phyloP scores from a whole-genome alignment of 768 basidiomycete species.

The Trametes cubensis region DNA sequence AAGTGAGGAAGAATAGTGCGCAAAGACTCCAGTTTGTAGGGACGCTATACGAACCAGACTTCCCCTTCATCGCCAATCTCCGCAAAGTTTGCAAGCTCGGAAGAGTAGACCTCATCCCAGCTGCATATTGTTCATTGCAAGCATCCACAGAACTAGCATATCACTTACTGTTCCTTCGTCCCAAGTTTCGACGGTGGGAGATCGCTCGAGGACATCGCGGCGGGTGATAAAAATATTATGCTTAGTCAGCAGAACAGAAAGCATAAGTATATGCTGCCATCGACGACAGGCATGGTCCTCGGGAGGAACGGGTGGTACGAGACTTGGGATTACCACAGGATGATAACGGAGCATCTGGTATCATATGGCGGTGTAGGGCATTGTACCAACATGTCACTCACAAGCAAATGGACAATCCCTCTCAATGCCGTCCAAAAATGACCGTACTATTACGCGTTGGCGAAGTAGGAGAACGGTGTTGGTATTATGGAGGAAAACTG shows the following conservation, averaged over 20 bases:
- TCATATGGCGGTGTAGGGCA: no score
- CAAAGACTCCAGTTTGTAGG: background rate
- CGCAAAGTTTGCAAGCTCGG: slow-evolving; percentile 70
- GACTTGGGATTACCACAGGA: no score
- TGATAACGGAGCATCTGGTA: no score
- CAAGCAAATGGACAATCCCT: no score
- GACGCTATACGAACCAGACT: slow-evolving; percentile 63
- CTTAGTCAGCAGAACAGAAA: slow-evolving; percentile 31
- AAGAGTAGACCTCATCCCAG: slow-evolving; percentile 78
- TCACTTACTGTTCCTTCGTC: slow-evolving; percentile 73
- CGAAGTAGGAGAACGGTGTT: slow-evolving; percentile 8
- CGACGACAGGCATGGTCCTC: no score
- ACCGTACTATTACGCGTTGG: background rate
- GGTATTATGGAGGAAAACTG: slow-evolving; percentile 24
- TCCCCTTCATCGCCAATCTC: slow-evolving; percentile 86
- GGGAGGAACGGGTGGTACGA: no score
- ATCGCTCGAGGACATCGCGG: slow-evolving; percentile 38
- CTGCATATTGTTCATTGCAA: slow-evolving; percentile 38
- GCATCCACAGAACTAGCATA: no score
- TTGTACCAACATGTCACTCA: no score
- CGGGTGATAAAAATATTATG: slow-evolving; percentile 17
- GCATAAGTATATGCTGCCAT: no score
- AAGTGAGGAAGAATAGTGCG: no score
- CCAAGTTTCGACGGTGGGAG: slow-evolving; percentile 76
- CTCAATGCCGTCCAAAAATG: background rate